Evolutionary conservation across 148 eudicot genomes (phyloP), one percentile per base, ranked within the genome.

Genomic region (Pouteria glomerata): DNA sequence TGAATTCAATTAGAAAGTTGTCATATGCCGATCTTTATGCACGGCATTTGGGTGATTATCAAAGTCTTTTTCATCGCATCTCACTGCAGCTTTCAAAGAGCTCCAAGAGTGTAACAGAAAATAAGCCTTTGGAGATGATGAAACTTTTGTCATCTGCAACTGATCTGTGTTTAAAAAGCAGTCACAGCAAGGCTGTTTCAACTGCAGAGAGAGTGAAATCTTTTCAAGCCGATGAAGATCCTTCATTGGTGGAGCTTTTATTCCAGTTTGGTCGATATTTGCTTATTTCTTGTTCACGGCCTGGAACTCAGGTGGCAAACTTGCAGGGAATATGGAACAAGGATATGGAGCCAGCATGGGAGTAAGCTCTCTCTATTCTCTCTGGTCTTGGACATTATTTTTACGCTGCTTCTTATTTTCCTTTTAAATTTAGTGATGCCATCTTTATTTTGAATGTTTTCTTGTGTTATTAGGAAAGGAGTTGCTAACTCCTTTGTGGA

Each of bases 231-330:
- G 83, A 93, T 60, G 94, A 93, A 85, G 98, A 93, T 82, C 96
- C 98, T 15, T 87, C 94, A 45, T 48, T 90, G 73, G 87, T 93
- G 24, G 96, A 88, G 79, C 87, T 93, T 34, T 75, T 93, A 48
- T 93, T 90, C 69, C 98, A 93, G 58, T 93, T 87, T 67, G 98
- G 98, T 34, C 86, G 98, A 23, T 93, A 90, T 83, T 69, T 93
- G 63, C 81, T 93, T 51, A 93, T 93, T 77, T 83, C 98, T 10
- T 78, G 90, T 70, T 90, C 96, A 3, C 81, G 96, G 57, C 94
- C 92, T 27, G 96, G 96, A 64, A 87, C 90, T 59, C 96, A 93
- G 66, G 86, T 82, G 1, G 80, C 98, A 63, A 93, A 93, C 72
- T 73, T 93, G 74, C 98, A 93, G 78, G 96, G 96, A 35, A 88